Conservation (phyloP, 345 rosid species). For the Citrus mangshanensis region DNA sequence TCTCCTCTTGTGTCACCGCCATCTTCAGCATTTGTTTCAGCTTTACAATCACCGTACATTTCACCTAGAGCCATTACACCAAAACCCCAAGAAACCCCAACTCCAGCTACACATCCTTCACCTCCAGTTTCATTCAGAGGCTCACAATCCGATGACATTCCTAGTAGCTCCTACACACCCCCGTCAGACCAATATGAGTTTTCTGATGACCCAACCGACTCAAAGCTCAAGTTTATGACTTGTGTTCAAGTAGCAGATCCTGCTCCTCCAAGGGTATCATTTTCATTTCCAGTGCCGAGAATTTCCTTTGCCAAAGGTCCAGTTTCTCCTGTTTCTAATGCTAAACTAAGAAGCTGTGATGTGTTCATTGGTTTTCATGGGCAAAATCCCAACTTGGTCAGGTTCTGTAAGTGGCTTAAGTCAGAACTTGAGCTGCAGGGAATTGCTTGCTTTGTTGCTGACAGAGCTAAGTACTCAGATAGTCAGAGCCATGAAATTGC, state of each 20-base stretch:
- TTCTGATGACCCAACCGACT: conserved; percentile 62
- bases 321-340: conserved; percentile 62
- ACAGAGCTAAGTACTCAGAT: conserved; percentile 74
- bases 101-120: conserved; percentile 25
- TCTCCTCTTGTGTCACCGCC: conserved; percentile 89
- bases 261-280: conserved; percentile 64
- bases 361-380: conserved; percentile 87
- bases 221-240: conserved; percentile 56
- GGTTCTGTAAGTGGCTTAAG: conserved; percentile 91
- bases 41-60: conserved; percentile 89
- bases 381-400: conserved; percentile 70
- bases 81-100: conserved; percentile 26
- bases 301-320: conserved; percentile 73
- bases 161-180: conserved; percentile 91
- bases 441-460: conserved; percentile 88
- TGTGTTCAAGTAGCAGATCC: conserved; percentile 58
- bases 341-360: conserved; percentile 90
- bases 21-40: conserved; percentile 92
- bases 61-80: conserved; percentile 72
- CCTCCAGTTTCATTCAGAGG: conserved; percentile 43
- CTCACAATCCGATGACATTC: conserved; percentile 71
- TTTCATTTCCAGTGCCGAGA: conserved; percentile 88
- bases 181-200: conserved; percentile 82
- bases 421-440: conserved; percentile 95
- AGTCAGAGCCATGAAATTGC: conserved; percentile 85